Evolutionary conservation across 2,329 filamentous ascomycete species (phyloP), one percentile per base, ranked within the genome.

Genomic region (Ophiosphaerella herpotricha): DNA sequence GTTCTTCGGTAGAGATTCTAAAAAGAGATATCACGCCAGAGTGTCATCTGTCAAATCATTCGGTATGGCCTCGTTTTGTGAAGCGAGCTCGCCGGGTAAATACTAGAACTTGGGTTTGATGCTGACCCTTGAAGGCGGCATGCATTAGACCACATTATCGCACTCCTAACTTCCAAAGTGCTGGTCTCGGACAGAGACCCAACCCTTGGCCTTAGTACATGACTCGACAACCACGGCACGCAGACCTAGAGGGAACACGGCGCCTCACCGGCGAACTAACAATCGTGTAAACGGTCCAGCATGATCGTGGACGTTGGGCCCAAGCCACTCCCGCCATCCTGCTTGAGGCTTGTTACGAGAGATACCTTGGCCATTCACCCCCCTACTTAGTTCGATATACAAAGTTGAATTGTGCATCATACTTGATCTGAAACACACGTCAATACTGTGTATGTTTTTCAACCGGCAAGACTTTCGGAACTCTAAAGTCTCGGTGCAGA

Each of bases 401-500:
- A 7, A 29, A 11, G 26, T 29, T 29, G 7, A 8, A 8, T 29
- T 11, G 26, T 29, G 9, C 26, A 29, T 29, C 26, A 29, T 29
- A 29, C 26, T 7, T 29, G 26, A 11, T 29, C 6, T 5, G 26
- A 29, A 7, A 11, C 26, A 29, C 29, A 38, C 37, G 39, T 16
- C 38, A 42, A 42, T 43, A 43, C 39, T 43, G 18, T 32, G 43
- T 4, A 48, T 12, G 13, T 8, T 31, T 3, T 18, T 55, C 43
- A 46, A 44, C 39, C 59, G 59, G 63, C 40, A 29, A 41, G 47
- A 59, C 54, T 57, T 23, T 59, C 51, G 57, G 60, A 42, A 48
- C 35, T 4, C 24, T 29, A 14, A 34, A 57, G 38, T 47, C 55
- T 57, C 47, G 44, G 40, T 51, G 51, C 56, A 65, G 62, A 67